These are phyloP conservation scores for Monosporascus sp. DNA, from an alignment of 2,329 filamentous ascomycete genomes.

Conservation along the genomic window DNA sequence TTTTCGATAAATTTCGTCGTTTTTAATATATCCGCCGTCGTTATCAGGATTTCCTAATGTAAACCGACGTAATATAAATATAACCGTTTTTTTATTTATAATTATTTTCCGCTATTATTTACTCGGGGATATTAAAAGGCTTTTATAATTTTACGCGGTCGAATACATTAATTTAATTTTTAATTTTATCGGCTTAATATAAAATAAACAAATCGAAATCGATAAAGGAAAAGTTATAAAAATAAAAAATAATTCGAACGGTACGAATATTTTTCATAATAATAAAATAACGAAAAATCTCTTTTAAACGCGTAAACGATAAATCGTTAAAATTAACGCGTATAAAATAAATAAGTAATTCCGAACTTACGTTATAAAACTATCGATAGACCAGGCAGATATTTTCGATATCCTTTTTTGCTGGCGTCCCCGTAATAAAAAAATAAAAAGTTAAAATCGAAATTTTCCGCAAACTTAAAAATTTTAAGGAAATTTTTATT, in stretches of 20 bases:
- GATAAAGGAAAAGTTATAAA: no score
- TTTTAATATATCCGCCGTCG: no score
- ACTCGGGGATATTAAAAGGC: no score
- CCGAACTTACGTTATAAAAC: conserved; percentile 12
- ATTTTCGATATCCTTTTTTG: conserved; percentile 5
- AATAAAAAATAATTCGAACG: neutral
- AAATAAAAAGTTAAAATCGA: neutral
- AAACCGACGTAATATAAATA: no score
- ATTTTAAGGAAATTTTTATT: conserved; percentile 5
- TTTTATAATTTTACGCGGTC: no score
- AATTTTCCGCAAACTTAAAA: neutral
- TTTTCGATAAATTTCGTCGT: no score
- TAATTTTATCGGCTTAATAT: no score
- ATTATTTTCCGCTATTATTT: no score
- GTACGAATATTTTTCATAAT: conserved; percentile 8
- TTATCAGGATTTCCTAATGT: no score
- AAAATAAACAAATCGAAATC: no score
- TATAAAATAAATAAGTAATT: conserved; percentile 11
- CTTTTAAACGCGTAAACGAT: conserved; percentile 9
- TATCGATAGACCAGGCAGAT: conserved; percentile 12
- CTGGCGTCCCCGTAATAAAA: neutral
- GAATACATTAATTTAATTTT: no score
- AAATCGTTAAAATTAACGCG: conserved; percentile 1
- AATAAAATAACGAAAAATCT: conserved; percentile 11
- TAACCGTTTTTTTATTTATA: no score